Conservation (phyloP, 192 early-diverging fungal species). For the Diversispora epigaea region DNA sequence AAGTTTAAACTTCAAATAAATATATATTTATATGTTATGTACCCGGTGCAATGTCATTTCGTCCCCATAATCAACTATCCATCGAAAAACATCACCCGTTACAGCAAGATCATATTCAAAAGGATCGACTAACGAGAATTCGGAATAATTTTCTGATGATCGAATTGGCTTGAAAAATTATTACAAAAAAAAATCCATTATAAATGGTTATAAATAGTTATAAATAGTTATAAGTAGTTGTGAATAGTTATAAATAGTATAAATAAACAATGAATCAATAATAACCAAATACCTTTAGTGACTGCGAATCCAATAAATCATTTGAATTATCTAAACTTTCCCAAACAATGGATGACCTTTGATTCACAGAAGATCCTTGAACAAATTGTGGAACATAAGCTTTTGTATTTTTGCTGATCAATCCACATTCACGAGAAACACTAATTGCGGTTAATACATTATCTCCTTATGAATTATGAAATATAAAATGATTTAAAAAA, state of each 20-base stretch:
- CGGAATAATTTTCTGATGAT: conserved; percentile 33
- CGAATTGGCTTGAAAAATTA: too few species aligned
- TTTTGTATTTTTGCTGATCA: conserved; percentile 71
- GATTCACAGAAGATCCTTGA: conserved; percentile 47
- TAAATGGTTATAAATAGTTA: too few species aligned
- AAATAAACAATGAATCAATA: neutral
- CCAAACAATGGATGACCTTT: conserved; percentile 67
- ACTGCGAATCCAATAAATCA: conserved; percentile 42
- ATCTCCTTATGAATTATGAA: conserved; percentile 58
- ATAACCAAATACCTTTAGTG: conserved; percentile 42
- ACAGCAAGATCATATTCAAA: conserved; percentile 81
- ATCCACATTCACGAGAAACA: conserved; percentile 89
- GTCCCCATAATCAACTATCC: conserved; percentile 80
- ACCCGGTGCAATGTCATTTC: conserved; percentile 8
- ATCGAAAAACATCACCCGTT: conserved; percentile 95
- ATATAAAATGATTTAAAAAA: neutral
- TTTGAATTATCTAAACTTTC: conserved; percentile 58
- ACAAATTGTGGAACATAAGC: conserved; percentile 81
- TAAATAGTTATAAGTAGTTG: too few species aligned
- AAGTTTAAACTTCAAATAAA: neutral
- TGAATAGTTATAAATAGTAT: neutral
- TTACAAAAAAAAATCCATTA: too few species aligned
- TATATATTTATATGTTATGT: neutral
- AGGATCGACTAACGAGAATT: conserved; percentile 38
- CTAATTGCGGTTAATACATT: conserved; percentile 95